Evolutionary conservation across 2,329 filamentous ascomycete genomes (phyloP).

Genomic region (Arthrobotrys entomopaga): DNA sequence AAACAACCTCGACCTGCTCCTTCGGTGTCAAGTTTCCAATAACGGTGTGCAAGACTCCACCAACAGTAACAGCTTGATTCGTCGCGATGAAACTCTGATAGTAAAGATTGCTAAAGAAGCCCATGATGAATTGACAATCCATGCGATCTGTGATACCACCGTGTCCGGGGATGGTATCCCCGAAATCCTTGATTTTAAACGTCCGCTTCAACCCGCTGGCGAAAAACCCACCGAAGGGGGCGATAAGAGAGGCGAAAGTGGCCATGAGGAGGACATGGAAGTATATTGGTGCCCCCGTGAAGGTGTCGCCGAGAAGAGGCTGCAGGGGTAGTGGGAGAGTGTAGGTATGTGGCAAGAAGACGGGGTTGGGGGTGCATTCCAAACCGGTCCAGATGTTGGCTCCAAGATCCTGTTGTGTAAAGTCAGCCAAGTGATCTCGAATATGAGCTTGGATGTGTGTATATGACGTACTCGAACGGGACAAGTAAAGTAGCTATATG

Average conservation of each 20-base stretch:
- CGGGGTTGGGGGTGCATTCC: constrained; percentile 88
- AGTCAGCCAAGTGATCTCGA: neutral
- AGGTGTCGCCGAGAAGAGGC: constrained; percentile 69
- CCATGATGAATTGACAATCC: constrained; percentile 99
- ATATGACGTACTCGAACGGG: constrained; percentile 76
- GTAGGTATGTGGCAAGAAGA: constrained; percentile 83
- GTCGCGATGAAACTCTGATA: constrained; percentile 96
- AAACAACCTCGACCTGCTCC: constrained; percentile 85
- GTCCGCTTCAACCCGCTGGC: constrained; percentile 96
- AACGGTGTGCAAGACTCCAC: constrained; percentile 86
- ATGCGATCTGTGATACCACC: constrained; percentile 98
- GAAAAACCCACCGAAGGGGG: constrained; percentile 98
- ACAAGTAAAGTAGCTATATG: constrained; percentile 97
- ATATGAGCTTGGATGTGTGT: neutral
- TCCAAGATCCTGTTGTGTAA: constrained; percentile 74
- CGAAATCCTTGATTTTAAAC: constrained; percentile 99
- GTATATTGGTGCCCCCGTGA: constrained; percentile 74
- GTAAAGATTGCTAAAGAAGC: constrained; percentile 97
- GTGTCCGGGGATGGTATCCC: constrained; percentile 95
- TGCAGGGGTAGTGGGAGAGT: constrained; percentile 78
- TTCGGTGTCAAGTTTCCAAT: constrained; percentile 88
- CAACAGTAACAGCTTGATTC: constrained; percentile 80
- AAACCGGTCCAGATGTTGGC: constrained; percentile 92
- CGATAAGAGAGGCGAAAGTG: constrained; percentile 94
- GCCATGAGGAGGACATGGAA: constrained; percentile 90